A percentile compares a stretch with the other conserved stretches of the same genome.
phyloP scores from a whole-genome alignment of 148 eudicot species.

The Chenopodium formosanum region DNA sequence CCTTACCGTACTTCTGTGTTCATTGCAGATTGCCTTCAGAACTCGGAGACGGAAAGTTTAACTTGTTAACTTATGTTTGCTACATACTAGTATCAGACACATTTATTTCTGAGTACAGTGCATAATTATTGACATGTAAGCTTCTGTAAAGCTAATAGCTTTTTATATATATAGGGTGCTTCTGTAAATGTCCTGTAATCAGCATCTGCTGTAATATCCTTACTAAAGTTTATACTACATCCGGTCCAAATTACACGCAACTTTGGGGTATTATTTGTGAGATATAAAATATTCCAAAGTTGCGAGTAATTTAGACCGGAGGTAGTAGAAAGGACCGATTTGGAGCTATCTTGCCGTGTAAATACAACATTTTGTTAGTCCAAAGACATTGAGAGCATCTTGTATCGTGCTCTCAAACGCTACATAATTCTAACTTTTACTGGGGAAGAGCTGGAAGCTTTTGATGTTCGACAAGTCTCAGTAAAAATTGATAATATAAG shows the following conservation, averaged over 20 bases:
- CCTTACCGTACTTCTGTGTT: background rate
- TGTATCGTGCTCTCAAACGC: no score
- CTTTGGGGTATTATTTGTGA: no score
- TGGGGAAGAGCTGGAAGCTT: no score
- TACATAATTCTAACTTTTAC: no score
- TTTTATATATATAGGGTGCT: background rate
- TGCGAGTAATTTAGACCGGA: no score
- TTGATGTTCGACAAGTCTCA: background rate
- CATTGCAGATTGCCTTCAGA: slow-evolving; percentile 45
- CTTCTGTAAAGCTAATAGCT: slow-evolving; percentile 2
- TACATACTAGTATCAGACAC: background rate
- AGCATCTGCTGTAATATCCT: background rate
- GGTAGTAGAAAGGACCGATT: background rate
- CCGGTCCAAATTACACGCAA: no score
- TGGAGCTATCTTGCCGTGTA: background rate
- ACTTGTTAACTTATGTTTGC: slow-evolving; percentile 13
- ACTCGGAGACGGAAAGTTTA: slow-evolving; percentile 46
- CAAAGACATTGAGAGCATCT: no score
- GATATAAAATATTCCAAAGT: no score
- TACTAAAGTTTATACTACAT: background rate
- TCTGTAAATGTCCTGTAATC: slow-evolving; percentile 15
- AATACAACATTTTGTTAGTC: no score
- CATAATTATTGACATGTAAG: background rate
- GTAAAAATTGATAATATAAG: background rate
- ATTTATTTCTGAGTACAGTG: background rate